These are phyloP conservation scores for Mycena capillaripes DNA, from an alignment of 768 basidiomycete species.

Conservation along the genomic window DNA sequence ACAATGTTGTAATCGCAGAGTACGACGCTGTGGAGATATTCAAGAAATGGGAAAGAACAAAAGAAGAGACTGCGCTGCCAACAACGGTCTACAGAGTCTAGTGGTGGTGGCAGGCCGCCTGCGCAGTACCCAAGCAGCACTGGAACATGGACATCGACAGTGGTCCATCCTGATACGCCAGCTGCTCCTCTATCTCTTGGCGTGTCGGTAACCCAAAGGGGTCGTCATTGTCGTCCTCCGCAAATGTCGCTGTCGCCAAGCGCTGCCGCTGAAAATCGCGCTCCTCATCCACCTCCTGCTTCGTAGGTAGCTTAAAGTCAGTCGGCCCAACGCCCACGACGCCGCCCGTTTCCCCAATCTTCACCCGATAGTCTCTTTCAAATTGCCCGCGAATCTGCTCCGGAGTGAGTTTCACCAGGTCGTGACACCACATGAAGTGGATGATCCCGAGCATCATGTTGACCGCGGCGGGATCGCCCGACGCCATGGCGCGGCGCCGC, in stretches of 20 bases:
- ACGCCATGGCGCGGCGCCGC: constrained; percentile 23
- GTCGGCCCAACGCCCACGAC: not conserved
- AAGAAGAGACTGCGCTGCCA: not conserved
- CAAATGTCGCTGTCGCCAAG: not conserved
- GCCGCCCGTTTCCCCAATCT: not conserved
- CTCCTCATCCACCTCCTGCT: not conserved
- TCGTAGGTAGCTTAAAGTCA: not conserved
- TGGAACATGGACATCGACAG: not conserved
- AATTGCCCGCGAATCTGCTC: not conserved
- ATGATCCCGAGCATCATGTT: not conserved
- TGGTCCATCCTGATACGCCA: not conserved
- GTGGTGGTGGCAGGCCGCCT: not conserved
- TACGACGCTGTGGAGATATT: not conserved
- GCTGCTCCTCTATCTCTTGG: not conserved
- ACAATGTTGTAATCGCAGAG: not conserved
- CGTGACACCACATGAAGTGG: not conserved
- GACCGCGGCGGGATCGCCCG: too few species aligned
- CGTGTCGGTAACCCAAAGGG: not conserved
- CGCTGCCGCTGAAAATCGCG: not conserved
- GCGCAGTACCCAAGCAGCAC: not conserved
- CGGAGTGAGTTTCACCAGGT: not conserved
- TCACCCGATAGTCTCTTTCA: too few species aligned
- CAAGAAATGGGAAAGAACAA: not conserved
- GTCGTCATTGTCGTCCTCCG: not conserved
- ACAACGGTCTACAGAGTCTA: not conserved